phyloP scores from a whole-genome alignment of 106 monocot species.

The Apostasia ramifera region DNA sequence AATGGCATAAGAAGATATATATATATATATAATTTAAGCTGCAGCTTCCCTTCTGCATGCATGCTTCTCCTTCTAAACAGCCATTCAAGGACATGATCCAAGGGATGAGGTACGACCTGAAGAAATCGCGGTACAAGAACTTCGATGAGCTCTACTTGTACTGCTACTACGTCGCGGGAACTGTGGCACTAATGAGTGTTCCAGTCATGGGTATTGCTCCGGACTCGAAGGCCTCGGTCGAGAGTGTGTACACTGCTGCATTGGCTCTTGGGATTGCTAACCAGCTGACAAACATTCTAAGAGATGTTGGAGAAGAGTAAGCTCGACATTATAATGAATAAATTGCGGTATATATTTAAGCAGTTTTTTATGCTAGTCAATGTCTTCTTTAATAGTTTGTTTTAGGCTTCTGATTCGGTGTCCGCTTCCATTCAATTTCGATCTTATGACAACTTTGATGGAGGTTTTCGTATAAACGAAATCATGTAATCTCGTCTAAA shows the following conservation, averaged over 20 bases:
- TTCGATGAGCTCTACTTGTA: constrained; percentile 29
- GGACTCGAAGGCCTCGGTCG: neutral
- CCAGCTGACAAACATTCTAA: constrained; percentile 27
- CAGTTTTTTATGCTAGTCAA: too few species aligned
- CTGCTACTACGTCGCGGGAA: constrained; percentile 29
- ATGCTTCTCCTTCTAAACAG: neutral
- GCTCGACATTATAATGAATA: neutral
- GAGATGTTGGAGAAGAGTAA: constrained; percentile 33
- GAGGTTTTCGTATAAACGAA: too few species aligned
- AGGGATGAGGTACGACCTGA: constrained; percentile 19
- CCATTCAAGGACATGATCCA: constrained; percentile 29
- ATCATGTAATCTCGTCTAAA: too few species aligned
- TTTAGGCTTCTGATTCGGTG: too few species aligned
- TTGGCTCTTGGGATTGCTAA: constrained; percentile 16
- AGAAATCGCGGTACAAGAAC: constrained; percentile 12
- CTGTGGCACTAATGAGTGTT: constrained; percentile 27
- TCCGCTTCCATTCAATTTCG: too few species aligned
- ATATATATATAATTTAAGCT: too few species aligned
- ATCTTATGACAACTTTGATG: too few species aligned
- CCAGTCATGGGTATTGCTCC: constrained; percentile 28
- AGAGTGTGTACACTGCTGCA: constrained; percentile 13
- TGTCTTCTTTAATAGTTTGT: too few species aligned
- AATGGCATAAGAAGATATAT: too few species aligned
- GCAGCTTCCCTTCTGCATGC: neutral
- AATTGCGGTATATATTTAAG: too few species aligned